Conservation (phyloP, 2,329 filamentous ascomycete genomes). For the Alternaria sp. region DNA sequence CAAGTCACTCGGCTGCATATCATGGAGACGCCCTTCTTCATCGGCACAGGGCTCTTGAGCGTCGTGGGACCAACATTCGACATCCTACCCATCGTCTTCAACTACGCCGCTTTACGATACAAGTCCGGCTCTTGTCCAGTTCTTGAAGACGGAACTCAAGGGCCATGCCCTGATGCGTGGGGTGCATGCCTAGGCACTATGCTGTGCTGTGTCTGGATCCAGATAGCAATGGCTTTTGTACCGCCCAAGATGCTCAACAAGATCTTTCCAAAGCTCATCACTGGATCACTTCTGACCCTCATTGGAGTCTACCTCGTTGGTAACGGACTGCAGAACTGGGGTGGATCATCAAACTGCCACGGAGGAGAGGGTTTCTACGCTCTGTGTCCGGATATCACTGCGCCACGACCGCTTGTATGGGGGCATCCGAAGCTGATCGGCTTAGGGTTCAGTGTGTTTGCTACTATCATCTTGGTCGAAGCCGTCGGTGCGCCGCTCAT, state of each 20-base stretch:
- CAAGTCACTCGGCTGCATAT: constrained; percentile 38
- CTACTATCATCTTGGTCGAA: constrained; percentile 36
- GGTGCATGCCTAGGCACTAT: constrained; percentile 43
- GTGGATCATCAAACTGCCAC: constrained; percentile 36
- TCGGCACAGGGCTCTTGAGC: constrained; percentile 36
- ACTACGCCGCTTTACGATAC: constrained; percentile 34
- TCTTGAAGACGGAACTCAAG: constrained; percentile 27
- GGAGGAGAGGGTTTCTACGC: constrained; percentile 35
- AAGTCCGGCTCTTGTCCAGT: constrained; percentile 32
- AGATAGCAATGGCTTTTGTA: constrained; percentile 32
- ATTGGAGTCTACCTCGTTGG: constrained; percentile 36
- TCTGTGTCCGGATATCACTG: constrained; percentile 27
- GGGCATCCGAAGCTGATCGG: constrained; percentile 37
- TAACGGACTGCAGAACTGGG: constrained; percentile 40
- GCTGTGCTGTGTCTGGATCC: constrained; percentile 53
- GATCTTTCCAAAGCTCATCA: constrained; percentile 37
- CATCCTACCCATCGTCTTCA: constrained; percentile 37
- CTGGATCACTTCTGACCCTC: constrained; percentile 30
- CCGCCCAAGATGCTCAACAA: constrained; percentile 31
- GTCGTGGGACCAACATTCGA: constrained; percentile 40
- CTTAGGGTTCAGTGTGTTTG: constrained; percentile 38
- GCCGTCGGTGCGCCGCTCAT: constrained; percentile 36
- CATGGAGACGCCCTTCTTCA: constrained; percentile 32
- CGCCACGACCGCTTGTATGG: constrained; percentile 42
- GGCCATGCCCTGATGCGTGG: constrained; percentile 31